Evolutionary conservation across 352 stramenopile genomes (phyloP).

Genomic region (Globisporangium emineosum): DNA sequence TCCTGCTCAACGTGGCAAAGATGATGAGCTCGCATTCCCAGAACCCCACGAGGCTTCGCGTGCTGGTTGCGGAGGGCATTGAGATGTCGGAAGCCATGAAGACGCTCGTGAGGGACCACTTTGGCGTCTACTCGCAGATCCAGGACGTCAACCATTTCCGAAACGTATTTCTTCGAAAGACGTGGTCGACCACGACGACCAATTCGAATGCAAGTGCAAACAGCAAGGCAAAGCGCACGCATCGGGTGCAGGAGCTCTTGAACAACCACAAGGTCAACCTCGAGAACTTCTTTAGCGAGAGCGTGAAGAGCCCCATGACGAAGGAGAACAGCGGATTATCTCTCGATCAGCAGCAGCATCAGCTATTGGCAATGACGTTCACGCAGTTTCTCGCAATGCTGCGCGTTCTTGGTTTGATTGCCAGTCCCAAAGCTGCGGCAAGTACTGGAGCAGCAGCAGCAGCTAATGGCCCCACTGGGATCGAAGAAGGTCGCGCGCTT

Average conservation of each 20-base stretch:
- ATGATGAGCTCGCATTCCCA: slow-evolving; percentile 43
- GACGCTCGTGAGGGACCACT: slow-evolving; percentile 47
- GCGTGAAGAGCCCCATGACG: slow-evolving; percentile 12
- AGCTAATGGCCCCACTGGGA: slow-evolving; percentile 9
- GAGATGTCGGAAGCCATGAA: slow-evolving; percentile 56
- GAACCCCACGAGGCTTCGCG: slow-evolving; percentile 32
- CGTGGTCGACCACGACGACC: not conserved
- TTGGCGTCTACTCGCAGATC: slow-evolving; percentile 55
- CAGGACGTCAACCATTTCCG: slow-evolving; percentile 65
- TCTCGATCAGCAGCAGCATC: not conserved
- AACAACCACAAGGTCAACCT: slow-evolving; percentile 30
- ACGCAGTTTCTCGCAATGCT: slow-evolving; percentile 32
- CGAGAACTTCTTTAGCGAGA: slow-evolving; percentile 41
- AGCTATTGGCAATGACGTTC: slow-evolving; percentile 18
- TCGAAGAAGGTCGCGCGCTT: slow-evolving; percentile 53
- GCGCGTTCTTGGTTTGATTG: slow-evolving; percentile 30
- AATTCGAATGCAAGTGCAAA: not conserved
- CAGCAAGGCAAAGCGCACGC: not conserved
- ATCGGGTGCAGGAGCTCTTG: slow-evolving; percentile 29
- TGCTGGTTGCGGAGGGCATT: slow-evolving; percentile 48
- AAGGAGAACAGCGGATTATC: slow-evolving; percentile 2
- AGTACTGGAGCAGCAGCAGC: not conserved
- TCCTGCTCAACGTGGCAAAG: slow-evolving; percentile 43
- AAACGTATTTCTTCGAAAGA: slow-evolving; percentile 39
- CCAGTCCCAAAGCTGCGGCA: not conserved